Evolutionary conservation across 2,329 filamentous ascomycete species (phyloP).

Genomic region (Colletotrichum cordylinicola): DNA sequence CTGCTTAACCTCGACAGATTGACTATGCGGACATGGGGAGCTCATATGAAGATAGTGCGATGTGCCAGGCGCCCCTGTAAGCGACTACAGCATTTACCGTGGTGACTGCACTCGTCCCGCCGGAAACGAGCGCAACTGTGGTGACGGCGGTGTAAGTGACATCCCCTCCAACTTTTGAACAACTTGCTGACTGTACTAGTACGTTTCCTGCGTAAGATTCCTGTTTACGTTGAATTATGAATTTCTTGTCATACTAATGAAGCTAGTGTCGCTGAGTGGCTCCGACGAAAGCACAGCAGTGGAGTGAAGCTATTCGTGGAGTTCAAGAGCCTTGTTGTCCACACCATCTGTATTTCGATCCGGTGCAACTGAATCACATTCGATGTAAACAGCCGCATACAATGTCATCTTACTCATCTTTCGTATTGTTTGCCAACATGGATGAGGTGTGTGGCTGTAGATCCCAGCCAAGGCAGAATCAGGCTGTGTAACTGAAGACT

Average conservation of each 20-base stretch:
- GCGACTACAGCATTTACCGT: not conserved
- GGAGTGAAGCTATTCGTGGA: not conserved
- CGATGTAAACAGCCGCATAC: accelerated
- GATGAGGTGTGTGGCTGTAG: not conserved
- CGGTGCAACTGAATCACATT: not conserved
- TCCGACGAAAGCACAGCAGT: not conserved
- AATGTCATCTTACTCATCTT: accelerated
- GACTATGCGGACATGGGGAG: not conserved
- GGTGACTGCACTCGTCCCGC: not conserved
- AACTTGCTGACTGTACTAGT: not conserved
- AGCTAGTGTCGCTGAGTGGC: not conserved
- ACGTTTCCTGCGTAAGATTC: not conserved
- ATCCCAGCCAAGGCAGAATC: not conserved
- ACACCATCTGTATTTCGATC: too few species aligned
- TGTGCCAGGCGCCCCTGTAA: not conserved
- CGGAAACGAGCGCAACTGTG: not conserved
- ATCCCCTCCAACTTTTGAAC: not conserved
- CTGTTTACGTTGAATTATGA: not conserved
- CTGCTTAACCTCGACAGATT: not conserved
- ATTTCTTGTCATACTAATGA: not conserved
- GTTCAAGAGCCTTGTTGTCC: not conserved
- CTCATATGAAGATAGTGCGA: not conserved
- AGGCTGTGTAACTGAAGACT: not conserved
- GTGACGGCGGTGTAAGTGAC: not conserved
- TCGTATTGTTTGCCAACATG: accelerated